Percentiles rank a stretch among this genome's conserved stretches.
phyloP scores from a whole-genome alignment of 495 filamentous ascomycete genomes.

The Sordaria brevicollis region DNA sequence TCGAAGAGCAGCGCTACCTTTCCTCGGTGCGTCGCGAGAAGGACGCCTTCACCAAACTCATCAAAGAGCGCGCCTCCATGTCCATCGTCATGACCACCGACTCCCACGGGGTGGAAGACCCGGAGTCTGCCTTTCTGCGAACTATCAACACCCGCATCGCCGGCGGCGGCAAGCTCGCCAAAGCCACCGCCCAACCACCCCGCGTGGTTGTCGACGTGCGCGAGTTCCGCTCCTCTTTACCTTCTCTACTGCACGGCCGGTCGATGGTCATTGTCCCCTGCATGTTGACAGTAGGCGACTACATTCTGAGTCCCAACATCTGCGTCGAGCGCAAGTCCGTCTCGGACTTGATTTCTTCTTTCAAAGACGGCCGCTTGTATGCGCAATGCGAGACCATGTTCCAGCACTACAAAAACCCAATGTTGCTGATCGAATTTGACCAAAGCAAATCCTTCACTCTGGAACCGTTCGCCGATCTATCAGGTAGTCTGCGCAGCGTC shows the following conservation, averaged over 20 bases:
- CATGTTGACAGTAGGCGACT: constrained; percentile 94
- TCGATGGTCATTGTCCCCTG: constrained; percentile 81
- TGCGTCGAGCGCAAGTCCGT: constrained; percentile 93
- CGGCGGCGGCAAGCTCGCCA: constrained; percentile 72
- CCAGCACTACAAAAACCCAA: constrained; percentile 77
- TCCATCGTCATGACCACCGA: constrained; percentile 70
- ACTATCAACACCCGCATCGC: constrained; percentile 97
- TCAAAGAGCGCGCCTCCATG: constrained; percentile 90
- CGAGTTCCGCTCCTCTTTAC: constrained; percentile 87
- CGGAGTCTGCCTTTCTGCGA: constrained; percentile 85
- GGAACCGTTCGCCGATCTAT: constrained; percentile 78
- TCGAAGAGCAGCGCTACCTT: constrained; percentile 93
- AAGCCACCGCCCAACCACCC: constrained; percentile 80
- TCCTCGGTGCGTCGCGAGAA: constrained; percentile 85
- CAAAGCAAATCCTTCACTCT: constrained; percentile 95
- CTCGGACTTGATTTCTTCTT: constrained; percentile 79
- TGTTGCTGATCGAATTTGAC: constrained; percentile 96
- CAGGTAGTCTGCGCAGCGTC: constrained; percentile 50
- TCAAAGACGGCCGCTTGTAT: constrained; percentile 84
- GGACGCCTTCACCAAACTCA: constrained; percentile 85
- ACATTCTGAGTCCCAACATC: constrained; percentile 80
- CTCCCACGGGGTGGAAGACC: constrained; percentile 50
- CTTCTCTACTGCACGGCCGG: constrained; percentile 81
- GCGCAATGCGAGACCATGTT: constrained; percentile 92
- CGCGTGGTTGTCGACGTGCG: constrained; percentile 90